Percentiles rank a stretch among this genome's conserved stretches.
Conservation (phyloP, 176 grass and related monocot species). For the Oryza rufipogon region DNA sequence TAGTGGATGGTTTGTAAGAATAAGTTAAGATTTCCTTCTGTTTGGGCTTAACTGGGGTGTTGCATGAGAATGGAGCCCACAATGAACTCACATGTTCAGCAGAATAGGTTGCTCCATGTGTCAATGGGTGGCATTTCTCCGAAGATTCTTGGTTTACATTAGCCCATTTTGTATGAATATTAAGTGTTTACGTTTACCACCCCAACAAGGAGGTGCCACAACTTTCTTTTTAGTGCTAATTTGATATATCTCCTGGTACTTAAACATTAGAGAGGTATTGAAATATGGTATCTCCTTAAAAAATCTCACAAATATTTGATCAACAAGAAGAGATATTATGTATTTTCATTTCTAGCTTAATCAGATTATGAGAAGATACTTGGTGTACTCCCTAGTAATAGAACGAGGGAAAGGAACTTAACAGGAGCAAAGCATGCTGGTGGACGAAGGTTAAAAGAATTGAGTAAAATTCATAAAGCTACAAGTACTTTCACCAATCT, state of each 20-base stretch:
- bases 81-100: neutral
- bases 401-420: neutral
- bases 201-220: no score
- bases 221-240: no score
- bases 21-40: constrained; percentile 6
- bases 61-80: neutral
- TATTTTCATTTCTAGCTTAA: neutral
- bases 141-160: neutral
- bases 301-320: no score
- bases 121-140: neutral
- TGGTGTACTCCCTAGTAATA: no score
- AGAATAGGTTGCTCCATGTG: neutral
- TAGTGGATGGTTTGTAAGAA: constrained; percentile 11
- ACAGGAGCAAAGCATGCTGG: neutral
- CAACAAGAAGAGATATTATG: no score
- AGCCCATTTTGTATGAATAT: neutral
- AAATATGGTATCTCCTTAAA: no score
- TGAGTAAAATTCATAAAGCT: no score
- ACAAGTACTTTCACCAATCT: no score
- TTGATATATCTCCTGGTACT: no score
- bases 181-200: no score
- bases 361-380: no score
- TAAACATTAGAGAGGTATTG: no score
- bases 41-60: neutral
- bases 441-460: neutral